Conservation (phyloP, 176 grass and related monocot species). For the Rhipidocladum racemiflorum region DNA sequence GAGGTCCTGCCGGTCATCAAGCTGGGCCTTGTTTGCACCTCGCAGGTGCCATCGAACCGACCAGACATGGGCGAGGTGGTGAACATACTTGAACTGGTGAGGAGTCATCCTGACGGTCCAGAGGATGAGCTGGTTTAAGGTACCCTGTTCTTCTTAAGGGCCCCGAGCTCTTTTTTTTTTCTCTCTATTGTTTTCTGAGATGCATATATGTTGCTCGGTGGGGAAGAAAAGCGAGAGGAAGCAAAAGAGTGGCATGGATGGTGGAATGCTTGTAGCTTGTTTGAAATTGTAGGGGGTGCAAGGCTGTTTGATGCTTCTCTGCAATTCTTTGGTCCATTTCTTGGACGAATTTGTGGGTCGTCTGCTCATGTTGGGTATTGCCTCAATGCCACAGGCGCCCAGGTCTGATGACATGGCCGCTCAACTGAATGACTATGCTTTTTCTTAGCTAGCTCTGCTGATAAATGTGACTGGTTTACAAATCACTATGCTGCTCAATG, state of each 20-base stretch:
- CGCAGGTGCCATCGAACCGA: conserved; percentile 88
- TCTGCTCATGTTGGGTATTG: conserved; percentile 27
- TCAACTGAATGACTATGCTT: neutral
- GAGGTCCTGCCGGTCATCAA: conserved; percentile 80
- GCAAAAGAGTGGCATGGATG: conserved; percentile 19
- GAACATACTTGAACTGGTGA: conserved; percentile 82
- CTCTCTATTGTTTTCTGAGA: conserved; percentile 36
- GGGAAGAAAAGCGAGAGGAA: conserved; percentile 4
- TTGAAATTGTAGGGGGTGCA: conserved; percentile 21
- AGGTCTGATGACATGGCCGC: neutral
- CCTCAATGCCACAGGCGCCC: conserved; percentile 13
- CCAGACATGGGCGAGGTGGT: conserved; percentile 80
- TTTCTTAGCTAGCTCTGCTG: conserved; percentile 20
- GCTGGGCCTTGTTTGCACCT: conserved; percentile 81
- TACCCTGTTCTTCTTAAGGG: conserved; percentile 4
- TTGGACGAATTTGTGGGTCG: conserved; percentile 14
- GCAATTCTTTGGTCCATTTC: conserved; percentile 30
- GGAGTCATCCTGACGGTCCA: conserved; percentile 49
- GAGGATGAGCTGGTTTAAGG: conserved; percentile 69
- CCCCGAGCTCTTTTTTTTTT: conserved; percentile 18
- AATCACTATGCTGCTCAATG: neutral
- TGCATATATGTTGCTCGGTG: conserved; percentile 45
- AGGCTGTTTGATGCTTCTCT: conserved; percentile 36
- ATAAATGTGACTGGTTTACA: conserved; percentile 2
- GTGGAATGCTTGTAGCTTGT: conserved; percentile 52